A percentile compares a stretch with the other conserved stretches of the same genome.
Conservation (phyloP, 768 basidiomycete genomes). For the Tricholomella constricta region DNA sequence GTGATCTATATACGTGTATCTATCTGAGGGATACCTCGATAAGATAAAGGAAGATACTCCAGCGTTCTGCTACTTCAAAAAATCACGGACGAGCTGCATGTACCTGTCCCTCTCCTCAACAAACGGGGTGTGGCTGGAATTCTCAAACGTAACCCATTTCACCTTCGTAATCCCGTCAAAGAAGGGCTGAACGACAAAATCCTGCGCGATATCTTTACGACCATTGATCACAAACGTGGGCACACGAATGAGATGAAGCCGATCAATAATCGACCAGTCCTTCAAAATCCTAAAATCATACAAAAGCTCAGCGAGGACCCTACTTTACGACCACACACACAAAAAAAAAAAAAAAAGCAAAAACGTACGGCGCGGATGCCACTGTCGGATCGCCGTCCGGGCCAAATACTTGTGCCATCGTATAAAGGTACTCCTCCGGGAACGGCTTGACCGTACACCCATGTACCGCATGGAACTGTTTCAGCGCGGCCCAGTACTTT, state of each 20-base stretch:
- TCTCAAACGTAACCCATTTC: slow-evolving; percentile 46
- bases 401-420: slow-evolving; percentile 25
- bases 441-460: slow-evolving; percentile 22
- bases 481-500: slow-evolving; percentile 19
- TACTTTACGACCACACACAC: too few relatives aligned
- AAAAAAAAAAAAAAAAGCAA: slow-evolving; percentile 6
- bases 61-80: too few relatives aligned
- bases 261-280: slow-evolving; percentile 48
- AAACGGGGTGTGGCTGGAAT: slow-evolving; percentile 46
- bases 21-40: too few relatives aligned
- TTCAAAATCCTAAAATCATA: slow-evolving; percentile 21
- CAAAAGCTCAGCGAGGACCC: background rate
- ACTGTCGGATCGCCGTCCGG: slow-evolving; percentile 26
- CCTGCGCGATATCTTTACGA: slow-evolving; percentile 40
- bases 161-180: slow-evolving; percentile 40
- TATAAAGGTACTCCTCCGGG: slow-evolving; percentile 23
- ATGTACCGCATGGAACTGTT: slow-evolving; percentile 27
- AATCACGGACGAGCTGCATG: slow-evolving; percentile 36
- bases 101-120: slow-evolving; percentile 45
- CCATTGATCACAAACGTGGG: slow-evolving; percentile 47
- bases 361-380: background rate
- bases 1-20: too few relatives aligned
- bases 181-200: slow-evolving; percentile 38
- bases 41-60: too few relatives aligned
- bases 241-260: slow-evolving; percentile 39